A percentile compares a stretch with the other conserved stretches of the same genome.
Evolutionary conservation across 306 rosid species (phyloP).

Genomic region (Canavalia gladiata): DNA sequence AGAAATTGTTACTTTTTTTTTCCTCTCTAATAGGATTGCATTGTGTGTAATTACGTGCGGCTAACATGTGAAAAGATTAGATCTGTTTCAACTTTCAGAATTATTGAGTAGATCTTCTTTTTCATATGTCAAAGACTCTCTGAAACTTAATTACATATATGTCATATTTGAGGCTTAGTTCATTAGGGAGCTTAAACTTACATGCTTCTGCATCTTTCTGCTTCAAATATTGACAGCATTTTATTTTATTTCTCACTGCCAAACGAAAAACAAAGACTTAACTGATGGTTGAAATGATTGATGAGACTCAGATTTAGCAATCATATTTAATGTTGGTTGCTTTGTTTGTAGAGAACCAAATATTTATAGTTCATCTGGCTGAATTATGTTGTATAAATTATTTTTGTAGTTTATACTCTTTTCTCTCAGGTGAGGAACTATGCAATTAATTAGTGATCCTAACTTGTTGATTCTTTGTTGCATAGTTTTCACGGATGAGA

Average conservation of each 20-base stretch:
- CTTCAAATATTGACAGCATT: conserved; percentile 20
- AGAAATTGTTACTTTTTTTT: conserved; percentile 38
- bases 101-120: conserved; percentile 52
- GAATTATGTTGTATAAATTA: conserved; percentile 32
- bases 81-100: conserved; percentile 50
- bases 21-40: conserved; percentile 31
- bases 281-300: conserved; percentile 20
- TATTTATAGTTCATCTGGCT: conserved; percentile 27
- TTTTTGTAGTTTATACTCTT: conserved; percentile 20
- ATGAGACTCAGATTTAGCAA: conserved; percentile 18
- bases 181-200: conserved; percentile 10
- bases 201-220: conserved; percentile 15
- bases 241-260: not conserved
- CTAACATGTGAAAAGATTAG: conserved; percentile 54
- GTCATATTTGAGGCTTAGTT: conserved; percentile 21
- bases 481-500: conserved; percentile 11
- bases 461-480: conserved; percentile 7
- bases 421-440: not conserved
- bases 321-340: conserved; percentile 8
- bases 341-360: conserved; percentile 7
- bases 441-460: conserved; percentile 30
- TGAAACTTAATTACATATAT: conserved; percentile 6
- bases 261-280: not conserved
- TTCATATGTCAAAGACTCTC: conserved; percentile 46
- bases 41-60: conserved; percentile 40